phyloP scores from a whole-genome alignment of 305 asterid species.

The Rubia balearica region DNA sequence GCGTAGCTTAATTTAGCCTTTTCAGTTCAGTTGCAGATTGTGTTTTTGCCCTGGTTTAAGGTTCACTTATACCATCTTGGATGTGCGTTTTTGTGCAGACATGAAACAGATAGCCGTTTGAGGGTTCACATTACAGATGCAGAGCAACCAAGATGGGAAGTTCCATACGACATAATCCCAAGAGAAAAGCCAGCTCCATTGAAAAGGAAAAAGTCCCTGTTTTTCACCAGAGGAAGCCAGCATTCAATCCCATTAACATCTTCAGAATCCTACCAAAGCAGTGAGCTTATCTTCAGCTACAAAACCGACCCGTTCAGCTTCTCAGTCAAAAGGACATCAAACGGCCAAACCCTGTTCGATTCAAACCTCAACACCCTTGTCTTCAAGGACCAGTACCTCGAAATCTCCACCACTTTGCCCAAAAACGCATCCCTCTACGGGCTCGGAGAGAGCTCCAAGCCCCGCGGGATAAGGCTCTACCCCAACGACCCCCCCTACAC shows the following conservation, averaged over 20 bases:
- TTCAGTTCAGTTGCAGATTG: not conserved
- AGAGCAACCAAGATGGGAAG: constrained; percentile 83
- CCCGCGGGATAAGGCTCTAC: constrained; percentile 72
- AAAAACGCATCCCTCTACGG: constrained; percentile 80
- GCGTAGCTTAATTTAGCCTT: not conserved
- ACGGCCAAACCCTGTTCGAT: constrained; percentile 70
- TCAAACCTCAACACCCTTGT: constrained; percentile 44
- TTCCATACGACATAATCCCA: constrained; percentile 75
- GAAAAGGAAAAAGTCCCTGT: constrained; percentile 35
- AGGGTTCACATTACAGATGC: constrained; percentile 91
- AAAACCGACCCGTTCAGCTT: constrained; percentile 64
- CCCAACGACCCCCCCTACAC: constrained; percentile 75
- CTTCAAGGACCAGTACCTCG: constrained; percentile 90
- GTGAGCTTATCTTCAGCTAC: constrained; percentile 60
- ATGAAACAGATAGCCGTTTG: constrained; percentile 70
- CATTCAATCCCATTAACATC: constrained; percentile 14
- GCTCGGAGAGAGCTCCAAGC: constrained; percentile 79
- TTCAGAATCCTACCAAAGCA: constrained; percentile 34
- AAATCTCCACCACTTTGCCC: constrained; percentile 70
- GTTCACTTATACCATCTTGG: not conserved
- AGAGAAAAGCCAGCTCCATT: constrained; percentile 50
- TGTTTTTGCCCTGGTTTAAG: too few species aligned
- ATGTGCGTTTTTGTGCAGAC: constrained; percentile 31
- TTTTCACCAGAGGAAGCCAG: constrained; percentile 24
- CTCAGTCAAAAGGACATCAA: constrained; percentile 59